These are phyloP conservation scores for Thraustochytrium sp. DNA, from an alignment of 352 stramenopile genomes.

Conservation along the genomic window DNA sequence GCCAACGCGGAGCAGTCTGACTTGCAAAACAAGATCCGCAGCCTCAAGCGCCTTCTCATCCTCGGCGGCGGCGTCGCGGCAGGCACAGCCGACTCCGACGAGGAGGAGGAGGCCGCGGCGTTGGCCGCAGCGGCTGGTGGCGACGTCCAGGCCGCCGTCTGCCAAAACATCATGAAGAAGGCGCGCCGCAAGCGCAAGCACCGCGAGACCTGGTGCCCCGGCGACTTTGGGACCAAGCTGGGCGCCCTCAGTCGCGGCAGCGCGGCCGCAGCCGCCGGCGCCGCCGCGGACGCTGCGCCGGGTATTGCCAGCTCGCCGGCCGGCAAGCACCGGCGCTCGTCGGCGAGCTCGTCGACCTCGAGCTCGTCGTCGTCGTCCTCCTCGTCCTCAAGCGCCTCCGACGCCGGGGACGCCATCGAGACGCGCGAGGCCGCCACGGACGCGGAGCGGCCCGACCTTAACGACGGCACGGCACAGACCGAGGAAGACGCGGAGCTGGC, in stretches of 20 bases:
- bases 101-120: not conserved
- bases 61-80: conserved; percentile 5
- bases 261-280: not conserved
- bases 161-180: conserved; percentile 39
- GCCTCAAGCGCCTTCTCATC: conserved; percentile 16
- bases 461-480: too few relatives aligned
- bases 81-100: not conserved
- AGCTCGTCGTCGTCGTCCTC: too few relatives aligned
- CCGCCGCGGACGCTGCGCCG: not conserved
- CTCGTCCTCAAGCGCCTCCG: too few relatives aligned
- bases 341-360: too few relatives aligned
- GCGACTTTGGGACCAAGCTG: conserved; percentile 14
- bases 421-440: not conserved
- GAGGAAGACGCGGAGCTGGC: too few relatives aligned
- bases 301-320: not conserved
- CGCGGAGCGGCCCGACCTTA: not conserved
- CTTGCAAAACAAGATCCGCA: conserved; percentile 5
- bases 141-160: conserved; percentile 14
- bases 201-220: conserved; percentile 32
- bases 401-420: not conserved
- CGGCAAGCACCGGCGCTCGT: not conserved
- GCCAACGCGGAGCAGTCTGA: conserved; percentile 52
- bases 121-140: not conserved
- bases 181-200: conserved; percentile 32
- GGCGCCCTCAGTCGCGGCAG: not conserved